Base-by-base conservation (phyloP, 129 eudicot genomes). In the Flaveria brownii region DNA sequence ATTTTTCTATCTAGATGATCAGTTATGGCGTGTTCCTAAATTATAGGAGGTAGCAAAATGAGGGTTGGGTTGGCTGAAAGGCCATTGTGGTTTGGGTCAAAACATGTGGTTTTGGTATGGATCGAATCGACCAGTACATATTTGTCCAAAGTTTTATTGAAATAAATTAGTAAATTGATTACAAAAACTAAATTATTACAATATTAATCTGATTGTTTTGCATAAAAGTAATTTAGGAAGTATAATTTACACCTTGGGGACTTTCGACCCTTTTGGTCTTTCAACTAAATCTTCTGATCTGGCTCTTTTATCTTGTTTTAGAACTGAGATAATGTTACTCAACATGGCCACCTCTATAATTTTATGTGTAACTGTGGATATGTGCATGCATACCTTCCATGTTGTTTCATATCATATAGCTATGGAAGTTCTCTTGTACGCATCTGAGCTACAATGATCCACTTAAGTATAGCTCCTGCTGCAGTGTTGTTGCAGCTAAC, bases 401-500 rank as follows among this genome's bases (percentile, higher is more conserved):
- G 39, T 76, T 50, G 23, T 65, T 30, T 39, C 36, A 51, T 76
- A 42, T 41, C 47, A 17, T 59, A 60, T 41, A 59, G 43, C 43
- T 46, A 22, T 6, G 41, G 50, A 16, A 11, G 49, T 46, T 45
- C 10, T 15, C 41, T 46, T 28, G 10, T 63, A 46, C 17, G 22
- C 72, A 75, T 75, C 33, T 63, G 64, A 47, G 39, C 41, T 63
- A 75, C 33, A 75, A 33, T 63, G 39, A 75, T 50, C 71, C 25
- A 43, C 78, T 60, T 36, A 42, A 30, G 28, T 28, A 62, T 75
- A 8, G 59, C 17, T 75, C 72, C 33, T 60, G 63, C 14, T 56
- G 26, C n/a, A 16, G 22, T 45, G 71, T 42, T 28, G 71, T 74
- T 47, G 72, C 11, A 28, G 46, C 30, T 20, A 18, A 55, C 45